Evolutionary conservation across 225 moss, liverwort and hornwort species (phyloP).

Genomic region (Climacium dendroides): DNA sequence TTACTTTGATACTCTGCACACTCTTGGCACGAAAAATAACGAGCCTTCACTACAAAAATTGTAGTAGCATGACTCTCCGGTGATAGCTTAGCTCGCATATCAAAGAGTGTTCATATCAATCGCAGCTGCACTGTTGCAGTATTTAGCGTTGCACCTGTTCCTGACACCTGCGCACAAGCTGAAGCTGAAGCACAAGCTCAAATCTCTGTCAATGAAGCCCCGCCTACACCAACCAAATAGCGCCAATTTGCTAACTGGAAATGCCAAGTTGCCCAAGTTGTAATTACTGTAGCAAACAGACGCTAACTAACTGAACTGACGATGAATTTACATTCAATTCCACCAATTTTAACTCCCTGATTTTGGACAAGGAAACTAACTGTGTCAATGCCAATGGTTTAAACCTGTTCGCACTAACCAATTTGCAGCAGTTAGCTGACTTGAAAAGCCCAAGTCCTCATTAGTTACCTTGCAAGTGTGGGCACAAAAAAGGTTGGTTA

Average conservation of each 20-base stretch:
- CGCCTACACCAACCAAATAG: background rate
- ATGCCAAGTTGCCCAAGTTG: too few relatives aligned
- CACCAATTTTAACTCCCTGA: background rate
- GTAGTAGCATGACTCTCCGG: conserved; percentile 23
- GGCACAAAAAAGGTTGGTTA: background rate
- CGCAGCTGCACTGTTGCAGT: conserved; percentile 75
- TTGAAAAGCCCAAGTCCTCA: background rate
- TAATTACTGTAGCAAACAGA: background rate
- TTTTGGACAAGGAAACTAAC: background rate
- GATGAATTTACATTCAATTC: background rate
- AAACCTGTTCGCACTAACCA: background rate
- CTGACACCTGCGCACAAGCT: conserved; percentile 86
- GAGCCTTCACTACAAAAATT: background rate
- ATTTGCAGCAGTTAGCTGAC: background rate
- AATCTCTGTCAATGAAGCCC: background rate
- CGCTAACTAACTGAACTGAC: background rate
- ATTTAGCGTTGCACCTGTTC: conserved; percentile 77
- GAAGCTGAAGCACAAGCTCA: background rate
- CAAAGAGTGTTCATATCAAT: conserved; percentile 84
- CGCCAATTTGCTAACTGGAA: background rate
- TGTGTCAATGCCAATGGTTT: background rate
- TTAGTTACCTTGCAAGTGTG: background rate
- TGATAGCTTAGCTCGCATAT: conserved; percentile 55
- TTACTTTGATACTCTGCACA: conserved; percentile 1
- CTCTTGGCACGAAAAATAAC: conserved; percentile 32